Base-by-base conservation (phyloP, 2,329 filamentous ascomycete genomes). In the Fusarium papillatum region DNA sequence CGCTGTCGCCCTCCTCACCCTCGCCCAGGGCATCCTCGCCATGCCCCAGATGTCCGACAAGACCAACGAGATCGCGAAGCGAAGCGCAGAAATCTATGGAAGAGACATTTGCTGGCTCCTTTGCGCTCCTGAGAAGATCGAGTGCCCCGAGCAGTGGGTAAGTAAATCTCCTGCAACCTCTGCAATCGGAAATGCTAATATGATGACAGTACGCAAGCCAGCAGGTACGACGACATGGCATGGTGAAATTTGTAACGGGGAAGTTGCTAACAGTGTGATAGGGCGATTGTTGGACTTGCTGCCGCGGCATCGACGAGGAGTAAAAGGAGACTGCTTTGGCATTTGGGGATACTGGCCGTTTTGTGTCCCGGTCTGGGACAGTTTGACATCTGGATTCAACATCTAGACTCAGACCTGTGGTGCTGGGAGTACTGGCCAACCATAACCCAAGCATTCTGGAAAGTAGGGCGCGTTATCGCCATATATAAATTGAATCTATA, bases 221-320 rank as follows among this genome's bases (percentile, higher is more conserved):
- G 24, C 24, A 29, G 36, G 59, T 61, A 61, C 14, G 34, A 7
- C 13, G 13, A 16, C 34, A 36, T 36, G 34, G 13, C 34, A 36
- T 36, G 34, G 13, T 36, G 34, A 16, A 14, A 0, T 7, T 36
- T 36, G 6, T 16, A 7, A 16, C 34, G 34, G 19, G 38, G 7
- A 22, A 61, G 10, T 50, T 29, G 26, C 38, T 61, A n/a, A 61
- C 24, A 10, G 41, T 11, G 2, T 43, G 17, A 31, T 7, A 61
- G 59, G 59, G 38, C 59, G 24, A 31, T 4, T 61, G 59, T 24
- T 61, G 59, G 59, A 61, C 59, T 14, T 61, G 59, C 38, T 61
- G 59, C 59, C 26, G 26, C 14, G 5, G 24, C 3, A 19, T 19
- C 29, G 29, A 3, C 8, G 17, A 57, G 19, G 7, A 22, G 19